A percentile compares a stretch with the other conserved stretches of the same genome.
These are phyloP conservation scores for Microsporum audouinii DNA, from an alignment of 2,329 filamentous ascomycete species.

Conservation along the genomic window DNA sequence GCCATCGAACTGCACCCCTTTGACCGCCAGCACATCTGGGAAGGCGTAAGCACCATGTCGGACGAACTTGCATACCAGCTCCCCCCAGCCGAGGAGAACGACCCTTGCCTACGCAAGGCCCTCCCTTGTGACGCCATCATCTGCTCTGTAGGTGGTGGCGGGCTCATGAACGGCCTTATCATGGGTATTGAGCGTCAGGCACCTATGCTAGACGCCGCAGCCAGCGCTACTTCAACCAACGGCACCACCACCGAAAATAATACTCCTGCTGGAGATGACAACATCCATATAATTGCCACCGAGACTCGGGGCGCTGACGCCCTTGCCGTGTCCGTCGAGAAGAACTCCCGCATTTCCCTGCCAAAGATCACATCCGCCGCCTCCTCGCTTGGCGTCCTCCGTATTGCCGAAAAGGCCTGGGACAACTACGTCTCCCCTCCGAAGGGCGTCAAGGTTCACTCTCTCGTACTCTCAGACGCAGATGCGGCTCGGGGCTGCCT, in stretches of 20 bases:
- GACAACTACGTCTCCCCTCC: conserved; percentile 46
- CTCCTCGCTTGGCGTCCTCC: conserved; percentile 59
- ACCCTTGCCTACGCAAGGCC: conserved; percentile 19
- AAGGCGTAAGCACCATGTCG: conserved; percentile 36
- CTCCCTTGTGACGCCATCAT: conserved; percentile 55
- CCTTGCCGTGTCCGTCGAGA: conserved; percentile 49
- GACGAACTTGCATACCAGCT: conserved; percentile 35
- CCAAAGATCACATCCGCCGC: conserved; percentile 64
- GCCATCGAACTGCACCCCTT: conserved; percentile 37
- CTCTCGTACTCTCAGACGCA: conserved; percentile 57
- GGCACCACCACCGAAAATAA: conserved; percentile 16
- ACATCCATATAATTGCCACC: conserved; percentile 53
- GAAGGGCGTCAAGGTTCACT: conserved; percentile 42
- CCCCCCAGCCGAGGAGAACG: conserved; percentile 23
- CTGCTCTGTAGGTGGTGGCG: conserved; percentile 71
- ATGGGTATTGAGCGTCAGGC: conserved; percentile 49
- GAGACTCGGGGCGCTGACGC: conserved; percentile 67
- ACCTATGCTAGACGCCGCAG: conserved; percentile 21
- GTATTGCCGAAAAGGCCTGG: conserved; percentile 58
- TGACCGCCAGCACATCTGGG: conserved; percentile 37
- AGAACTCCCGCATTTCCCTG: conserved; percentile 47
- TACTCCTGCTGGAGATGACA: conserved; percentile 14
- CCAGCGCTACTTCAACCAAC: conserved; percentile 12
- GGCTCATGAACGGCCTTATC: conserved; percentile 65
- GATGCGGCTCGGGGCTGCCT: conserved; percentile 70